Evolutionary conservation across 352 stramenopile genomes (phyloP), one percentile per base, ranked within the genome.

Genomic region (Pythium sp.): DNA sequence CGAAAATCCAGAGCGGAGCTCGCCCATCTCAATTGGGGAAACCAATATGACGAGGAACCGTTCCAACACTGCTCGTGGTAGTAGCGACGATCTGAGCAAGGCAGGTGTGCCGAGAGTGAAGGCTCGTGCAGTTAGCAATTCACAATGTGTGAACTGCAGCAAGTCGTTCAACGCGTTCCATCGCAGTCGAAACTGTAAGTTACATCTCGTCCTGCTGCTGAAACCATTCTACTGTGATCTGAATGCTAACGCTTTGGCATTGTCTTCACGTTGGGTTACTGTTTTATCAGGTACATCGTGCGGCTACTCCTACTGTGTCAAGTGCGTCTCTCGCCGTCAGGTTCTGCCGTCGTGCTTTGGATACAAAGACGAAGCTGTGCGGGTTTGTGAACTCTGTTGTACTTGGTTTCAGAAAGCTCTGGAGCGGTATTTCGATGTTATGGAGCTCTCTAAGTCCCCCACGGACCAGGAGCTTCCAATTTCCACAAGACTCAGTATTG

Each of bases 101-200:
- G 61, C 76, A 0, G 83, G 83, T 18, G 66, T 87, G 11, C 85
- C 85, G 3, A 65, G 75, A 14, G 72, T 83, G 36, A 68, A 65
- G n/a, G 85, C 83, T 9, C 75, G 67, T 1, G 28, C 67, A 11
- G 69, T 76, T 15, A 67, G 47, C 8, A 79, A 79, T 28, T 63
- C 77, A 15, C 69, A 78, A 3, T 93, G 86, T 58, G 73, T 46
- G 34, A 74, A 77, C 38, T 93, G 86, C 68, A 70, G 65, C 30
- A 87, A 87, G 47, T 92, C 77, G 32, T 92, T 93, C 64, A 86
- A 79, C 41, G 73, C 86, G 5, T 93, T 93, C 65, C 77, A 91
- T 59, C 86, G 85, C 30, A 85, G 80, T 49, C 79, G 76, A 51
- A 78, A 86, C 47, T 93, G 86, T 72, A 65, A 70, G 20, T 69